phyloP scores from a whole-genome alignment of 2,329 filamentous ascomycete genomes.

The Trichoderma breve region DNA sequence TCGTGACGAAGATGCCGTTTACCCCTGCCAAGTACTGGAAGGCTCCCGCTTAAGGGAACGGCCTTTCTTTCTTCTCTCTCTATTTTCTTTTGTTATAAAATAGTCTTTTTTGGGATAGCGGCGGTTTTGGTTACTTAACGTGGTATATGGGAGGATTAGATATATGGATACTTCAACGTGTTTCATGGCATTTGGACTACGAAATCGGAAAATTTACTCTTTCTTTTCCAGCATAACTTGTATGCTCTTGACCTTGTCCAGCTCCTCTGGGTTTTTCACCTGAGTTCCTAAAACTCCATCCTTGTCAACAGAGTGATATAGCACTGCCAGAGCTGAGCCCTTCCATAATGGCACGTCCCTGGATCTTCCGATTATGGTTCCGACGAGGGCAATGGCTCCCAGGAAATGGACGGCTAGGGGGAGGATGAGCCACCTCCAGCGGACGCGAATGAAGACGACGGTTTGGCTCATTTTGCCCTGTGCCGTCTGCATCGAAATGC shows the following conservation, averaged over 20 bases:
- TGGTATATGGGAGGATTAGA: constrained; percentile 1
- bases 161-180: constrained; percentile 24
- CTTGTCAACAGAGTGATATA: not conserved
- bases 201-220: not conserved
- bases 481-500: not conserved
- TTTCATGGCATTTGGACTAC: constrained; percentile 18
- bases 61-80: not conserved
- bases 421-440: not conserved
- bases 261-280: not conserved
- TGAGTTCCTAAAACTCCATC: not conserved
- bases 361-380: not conserved
- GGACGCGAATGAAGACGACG: not conserved
- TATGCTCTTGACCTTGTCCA: not conserved
- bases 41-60: constrained; percentile 10
- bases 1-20: constrained; percentile 87
- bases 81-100: not conserved
- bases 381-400: not conserved
- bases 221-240: not conserved
- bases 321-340: not conserved
- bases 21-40: constrained; percentile 71
- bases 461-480: not conserved
- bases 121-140: constrained; percentile 17
- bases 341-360: not conserved
- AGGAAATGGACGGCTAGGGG: not conserved
- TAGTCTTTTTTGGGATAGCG: not conserved